A percentile compares a stretch with the other conserved stretches of the same genome.
Conservation (phyloP, 352 stramenopile species). For the Phytophthora idaei region DNA sequence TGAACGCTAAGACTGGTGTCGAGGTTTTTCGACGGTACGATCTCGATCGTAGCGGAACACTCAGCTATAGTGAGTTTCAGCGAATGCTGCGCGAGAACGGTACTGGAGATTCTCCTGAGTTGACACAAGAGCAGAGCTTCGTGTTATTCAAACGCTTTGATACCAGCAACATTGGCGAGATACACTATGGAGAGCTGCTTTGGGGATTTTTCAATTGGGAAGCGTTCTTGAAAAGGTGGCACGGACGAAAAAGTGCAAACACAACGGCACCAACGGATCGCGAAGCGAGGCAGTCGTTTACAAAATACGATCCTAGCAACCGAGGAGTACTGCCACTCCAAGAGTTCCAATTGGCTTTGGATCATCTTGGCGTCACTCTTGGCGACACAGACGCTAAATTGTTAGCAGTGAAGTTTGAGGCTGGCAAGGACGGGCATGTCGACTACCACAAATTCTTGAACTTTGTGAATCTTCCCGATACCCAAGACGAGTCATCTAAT, state of each 20-base stretch:
- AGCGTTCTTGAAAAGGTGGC: slow-evolving; percentile 68
- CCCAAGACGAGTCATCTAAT: background rate
- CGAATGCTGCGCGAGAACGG: slow-evolving; percentile 38
- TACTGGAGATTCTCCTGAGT: slow-evolving; percentile 15
- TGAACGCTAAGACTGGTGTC: slow-evolving; percentile 29
- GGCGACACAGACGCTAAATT: slow-evolving; percentile 53
- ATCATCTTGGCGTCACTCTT: slow-evolving; percentile 55
- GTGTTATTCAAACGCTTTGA: slow-evolving; percentile 60
- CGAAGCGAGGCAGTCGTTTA: slow-evolving; percentile 46
- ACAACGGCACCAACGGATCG: slow-evolving; percentile 13
- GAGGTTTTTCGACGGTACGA: slow-evolving; percentile 59
- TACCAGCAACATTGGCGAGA: slow-evolving; percentile 45
- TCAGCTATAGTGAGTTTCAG: slow-evolving; percentile 55
- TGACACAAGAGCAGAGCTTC: slow-evolving; percentile 50
- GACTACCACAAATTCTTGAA: slow-evolving; percentile 68
- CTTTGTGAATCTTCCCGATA: slow-evolving; percentile 40
- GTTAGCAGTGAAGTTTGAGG: slow-evolving; percentile 57
- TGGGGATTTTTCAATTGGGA: slow-evolving; percentile 69
- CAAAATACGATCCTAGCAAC: slow-evolving; percentile 46
- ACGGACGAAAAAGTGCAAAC: slow-evolving; percentile 36
- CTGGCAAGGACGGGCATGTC: slow-evolving; percentile 57
- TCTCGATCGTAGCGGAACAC: slow-evolving; percentile 47
- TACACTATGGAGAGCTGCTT: slow-evolving; percentile 67
- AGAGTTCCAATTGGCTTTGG: slow-evolving; percentile 62
- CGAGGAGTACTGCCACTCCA: slow-evolving; percentile 42